These are phyloP conservation scores for Teunomyces cretensis DNA, from an alignment of 805 yeast species.

Conservation along the genomic window DNA sequence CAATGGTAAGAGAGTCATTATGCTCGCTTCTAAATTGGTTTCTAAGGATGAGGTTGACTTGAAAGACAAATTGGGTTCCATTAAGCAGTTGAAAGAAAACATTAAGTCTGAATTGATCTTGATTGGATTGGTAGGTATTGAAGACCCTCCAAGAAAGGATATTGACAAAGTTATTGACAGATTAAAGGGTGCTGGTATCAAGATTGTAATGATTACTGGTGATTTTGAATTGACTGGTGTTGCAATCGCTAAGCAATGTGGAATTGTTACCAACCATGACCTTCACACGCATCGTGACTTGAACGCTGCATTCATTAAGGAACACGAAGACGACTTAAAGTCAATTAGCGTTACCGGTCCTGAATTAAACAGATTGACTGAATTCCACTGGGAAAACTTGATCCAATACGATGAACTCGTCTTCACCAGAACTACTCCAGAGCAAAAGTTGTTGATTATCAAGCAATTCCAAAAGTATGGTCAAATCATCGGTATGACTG, in stretches of 20 bases:
- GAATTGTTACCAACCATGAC: conserved; percentile 27
- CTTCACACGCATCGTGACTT: conserved; percentile 20
- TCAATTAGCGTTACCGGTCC: conserved; percentile 35
- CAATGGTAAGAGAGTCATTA: conserved; percentile 37
- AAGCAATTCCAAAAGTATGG: conserved; percentile 40
- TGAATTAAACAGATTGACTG: conserved; percentile 29
- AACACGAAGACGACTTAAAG: conserved; percentile 15
- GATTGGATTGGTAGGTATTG: conserved; percentile 41
- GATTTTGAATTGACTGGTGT: conserved; percentile 53
- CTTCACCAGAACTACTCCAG: conserved; percentile 44
- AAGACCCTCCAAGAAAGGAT: conserved; percentile 44
- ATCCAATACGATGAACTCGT: conserved; percentile 38
- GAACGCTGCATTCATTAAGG: conserved; percentile 2
- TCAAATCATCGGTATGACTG: conserved; percentile 34
- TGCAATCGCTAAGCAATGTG: conserved; percentile 47
- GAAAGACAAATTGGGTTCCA: conserved; percentile 11
- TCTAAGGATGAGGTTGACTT: conserved; percentile 13
- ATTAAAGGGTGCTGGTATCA: conserved; percentile 41
- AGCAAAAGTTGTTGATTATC: conserved; percentile 51
- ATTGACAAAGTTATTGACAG: conserved; percentile 30
- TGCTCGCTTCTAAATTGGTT: conserved; percentile 24
- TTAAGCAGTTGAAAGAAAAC: conserved; percentile 14
- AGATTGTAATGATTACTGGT: conserved; percentile 48
- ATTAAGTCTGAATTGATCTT: conserved; percentile 21
- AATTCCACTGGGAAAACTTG: conserved; percentile 44